Conservation (phyloP, 1,284 basidiomycete genomes). For the Heliocybe sulcata region DNA sequence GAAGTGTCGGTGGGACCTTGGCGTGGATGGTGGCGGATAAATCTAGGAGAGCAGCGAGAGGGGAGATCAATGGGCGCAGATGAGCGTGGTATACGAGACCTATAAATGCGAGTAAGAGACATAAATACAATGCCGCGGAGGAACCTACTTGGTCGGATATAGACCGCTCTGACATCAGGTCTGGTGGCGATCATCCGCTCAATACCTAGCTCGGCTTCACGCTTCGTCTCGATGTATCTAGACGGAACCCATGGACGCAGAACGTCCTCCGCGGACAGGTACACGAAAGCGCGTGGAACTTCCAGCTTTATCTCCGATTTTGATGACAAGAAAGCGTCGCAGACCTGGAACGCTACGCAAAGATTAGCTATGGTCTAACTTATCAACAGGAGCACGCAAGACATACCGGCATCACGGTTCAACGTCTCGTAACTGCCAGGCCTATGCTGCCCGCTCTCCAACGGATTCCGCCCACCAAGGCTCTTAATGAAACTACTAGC, state of each 20-base stretch:
- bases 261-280: constrained; percentile 92
- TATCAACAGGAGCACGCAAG: neutral
- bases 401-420: constrained; percentile 84
- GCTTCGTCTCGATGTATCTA: constrained; percentile 86
- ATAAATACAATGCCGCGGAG: constrained; percentile 9
- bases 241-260: constrained; percentile 82
- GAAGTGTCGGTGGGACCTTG: constrained; percentile 46
- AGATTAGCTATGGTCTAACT: constrained; percentile 4
- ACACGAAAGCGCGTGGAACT: constrained; percentile 73
- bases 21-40: constrained; percentile 65
- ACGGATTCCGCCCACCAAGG: constrained; percentile 49
- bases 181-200: constrained; percentile 34
- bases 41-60: constrained; percentile 81
- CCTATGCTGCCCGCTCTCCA: constrained; percentile 35
- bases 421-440: constrained; percentile 66
- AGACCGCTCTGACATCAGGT: constrained; percentile 55
- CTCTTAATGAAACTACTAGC: constrained; percentile 36
- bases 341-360: constrained; percentile 59
- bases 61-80: constrained; percentile 80
- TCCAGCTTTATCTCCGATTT: constrained; percentile 20
- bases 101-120: constrained; percentile 21
- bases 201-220: constrained; percentile 79
- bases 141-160: constrained; percentile 77
- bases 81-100: constrained; percentile 97
- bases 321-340: constrained; percentile 61